Conservation (phyloP, 176 grass and related monocot species). For the Hordeum marinum region DNA sequence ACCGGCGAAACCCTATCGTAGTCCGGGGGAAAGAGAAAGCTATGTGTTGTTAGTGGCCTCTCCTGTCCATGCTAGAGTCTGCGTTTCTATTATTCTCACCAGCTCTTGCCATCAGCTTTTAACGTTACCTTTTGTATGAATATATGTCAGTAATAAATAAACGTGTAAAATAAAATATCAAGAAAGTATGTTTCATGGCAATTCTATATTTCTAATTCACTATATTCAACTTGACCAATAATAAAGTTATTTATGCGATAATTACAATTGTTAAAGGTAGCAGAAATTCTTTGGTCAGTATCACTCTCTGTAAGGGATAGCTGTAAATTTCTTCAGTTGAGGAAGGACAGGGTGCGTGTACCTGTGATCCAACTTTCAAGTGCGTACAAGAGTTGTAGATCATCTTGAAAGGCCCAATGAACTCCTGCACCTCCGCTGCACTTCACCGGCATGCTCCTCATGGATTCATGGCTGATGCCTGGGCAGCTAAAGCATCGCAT, state of each 20-base stretch:
- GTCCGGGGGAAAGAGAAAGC: background rate
- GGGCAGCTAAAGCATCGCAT: background rate
- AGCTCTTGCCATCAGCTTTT: background rate
- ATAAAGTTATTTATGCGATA: background rate
- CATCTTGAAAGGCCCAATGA: conserved; percentile 1
- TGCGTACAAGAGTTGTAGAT: background rate
- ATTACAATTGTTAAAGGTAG: background rate
- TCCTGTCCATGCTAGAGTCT: background rate
- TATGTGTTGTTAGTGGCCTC: background rate
- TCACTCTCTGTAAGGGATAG: background rate
- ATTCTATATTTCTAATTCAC: background rate
- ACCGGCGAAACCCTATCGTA: conserved; percentile 9
- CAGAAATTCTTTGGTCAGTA: background rate
- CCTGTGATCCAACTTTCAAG: conserved; percentile 19
- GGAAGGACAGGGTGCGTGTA: conserved; percentile 4
- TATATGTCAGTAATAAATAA: background rate
- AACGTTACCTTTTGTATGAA: background rate
- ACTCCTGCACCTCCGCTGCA: conserved; percentile 1
- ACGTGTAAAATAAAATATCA: background rate
- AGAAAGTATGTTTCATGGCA: background rate
- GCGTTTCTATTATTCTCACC: background rate
- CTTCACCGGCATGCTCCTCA: background rate
- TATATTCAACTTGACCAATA: background rate
- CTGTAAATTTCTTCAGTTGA: background rate
- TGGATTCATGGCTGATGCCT: background rate